Base-by-base conservation (phyloP, 768 basidiomycete species). In the Rhodotorula kratochvilovae region DNA sequence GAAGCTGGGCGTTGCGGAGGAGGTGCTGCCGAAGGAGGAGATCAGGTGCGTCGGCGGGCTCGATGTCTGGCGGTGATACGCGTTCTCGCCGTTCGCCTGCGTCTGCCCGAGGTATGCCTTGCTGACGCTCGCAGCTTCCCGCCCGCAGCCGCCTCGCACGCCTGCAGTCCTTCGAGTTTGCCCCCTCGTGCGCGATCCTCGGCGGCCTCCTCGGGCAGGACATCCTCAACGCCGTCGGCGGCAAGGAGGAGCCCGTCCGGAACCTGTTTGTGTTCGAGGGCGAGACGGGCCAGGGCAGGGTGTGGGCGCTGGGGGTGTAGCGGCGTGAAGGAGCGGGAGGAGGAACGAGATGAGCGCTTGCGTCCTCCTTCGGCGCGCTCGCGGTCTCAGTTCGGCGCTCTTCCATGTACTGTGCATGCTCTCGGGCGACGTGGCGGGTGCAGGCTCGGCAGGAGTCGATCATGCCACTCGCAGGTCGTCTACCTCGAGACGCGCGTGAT, bases 171-270 rank as follows among this genome's bases (percentile, higher is more conserved):
- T 87, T 89, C 79, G 92, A 95, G 79, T 91, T 97, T 82, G 89
- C 92, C 0, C 92, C 96, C 0, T 88, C 92, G 2, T 91, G 92
- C 79, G 96, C 96, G 1, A 90, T 99, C 46, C 84, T 99, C 50
- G 96, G 96, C 36, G 96, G 96, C 33, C 86, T 98, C 82, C 82
- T 98, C 23, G 94, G 88, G 2, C 96, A 98, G 80, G 96, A 99
- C 79, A 89, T 97, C 62, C 83, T 99, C 51, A 93, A 96, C 79
- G 87, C 91, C 0, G 84, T 98, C 50, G 90, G 89, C 66, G 91
- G 89, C 66, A 88, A 92, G 61, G 96, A 98, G 77, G 87, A 90
- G 36, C 95, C 95, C 8, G 89, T 96, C 73, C 89, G 90, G 62
- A 99, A 99, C 80, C 88, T 96, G 72, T 88, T 94, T 73, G 84